Evolutionary conservation across 345 rosid species (phyloP).

Genomic region (Moricandia moricandioides): DNA sequence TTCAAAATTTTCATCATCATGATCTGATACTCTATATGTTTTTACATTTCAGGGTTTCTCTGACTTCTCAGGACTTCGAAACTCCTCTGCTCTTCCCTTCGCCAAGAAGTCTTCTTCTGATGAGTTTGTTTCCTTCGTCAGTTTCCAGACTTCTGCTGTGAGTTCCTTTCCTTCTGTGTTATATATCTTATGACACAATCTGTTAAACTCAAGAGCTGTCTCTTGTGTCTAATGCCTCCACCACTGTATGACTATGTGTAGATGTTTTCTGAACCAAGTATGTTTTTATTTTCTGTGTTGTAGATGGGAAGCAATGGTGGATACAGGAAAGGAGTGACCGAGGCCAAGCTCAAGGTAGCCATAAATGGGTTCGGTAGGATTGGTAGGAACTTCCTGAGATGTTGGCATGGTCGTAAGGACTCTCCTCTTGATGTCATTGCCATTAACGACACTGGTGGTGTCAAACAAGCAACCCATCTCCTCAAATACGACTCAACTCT

Average conservation of each 20-base stretch:
- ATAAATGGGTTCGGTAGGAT: slow-evolving; percentile 97
- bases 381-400: slow-evolving; percentile 94
- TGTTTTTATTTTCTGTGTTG: slow-evolving; percentile 25
- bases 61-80: slow-evolving; percentile 78
- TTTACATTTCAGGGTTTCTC: slow-evolving; percentile 55
- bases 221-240: slow-evolving; percentile 11
- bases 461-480: slow-evolving; percentile 95
- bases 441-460: slow-evolving; percentile 87
- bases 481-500: slow-evolving; percentile 97
- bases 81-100: slow-evolving; percentile 62
- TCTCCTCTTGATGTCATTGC: slow-evolving; percentile 92
- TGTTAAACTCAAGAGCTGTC: slow-evolving; percentile 2
- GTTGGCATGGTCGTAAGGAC: slow-evolving; percentile 96
- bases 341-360: slow-evolving; percentile 90
- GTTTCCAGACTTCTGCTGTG: slow-evolving; percentile 81
- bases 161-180: slow-evolving; percentile 37
- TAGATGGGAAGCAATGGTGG: slow-evolving; percentile 63
- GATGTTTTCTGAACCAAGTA: background rate
- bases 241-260: slow-evolving; percentile 6
- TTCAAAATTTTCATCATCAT: background rate
- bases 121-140: slow-evolving; percentile 64
- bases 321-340: slow-evolving; percentile 71
- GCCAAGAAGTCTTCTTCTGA: slow-evolving; percentile 60
- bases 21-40: slow-evolving; percentile 33
- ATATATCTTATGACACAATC: background rate